These are phyloP conservation scores for Phyllosticta paracitricarpa DNA, from an alignment of 2,329 filamentous ascomycete species.

Conservation along the genomic window DNA sequence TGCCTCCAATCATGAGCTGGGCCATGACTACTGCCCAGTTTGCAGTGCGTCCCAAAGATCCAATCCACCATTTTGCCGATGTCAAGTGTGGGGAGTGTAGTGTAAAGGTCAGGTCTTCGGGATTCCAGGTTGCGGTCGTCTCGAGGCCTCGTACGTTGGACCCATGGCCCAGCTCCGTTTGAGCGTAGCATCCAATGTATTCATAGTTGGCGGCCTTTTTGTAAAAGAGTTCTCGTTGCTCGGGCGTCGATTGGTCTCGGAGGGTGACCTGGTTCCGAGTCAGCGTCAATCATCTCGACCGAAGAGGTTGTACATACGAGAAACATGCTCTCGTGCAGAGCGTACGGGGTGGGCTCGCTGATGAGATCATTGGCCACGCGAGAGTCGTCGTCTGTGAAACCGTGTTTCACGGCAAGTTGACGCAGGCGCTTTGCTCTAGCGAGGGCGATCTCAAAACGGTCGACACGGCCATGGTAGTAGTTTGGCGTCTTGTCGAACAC, in stretches of 20 bases:
- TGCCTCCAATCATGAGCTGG: slow-evolving; percentile 59
- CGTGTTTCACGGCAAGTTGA: slow-evolving; percentile 54
- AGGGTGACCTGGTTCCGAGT: slow-evolving; percentile 47
- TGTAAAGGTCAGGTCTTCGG: slow-evolving; percentile 62
- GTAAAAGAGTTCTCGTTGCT: slow-evolving; percentile 65
- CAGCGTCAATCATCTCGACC: slow-evolving; percentile 7
- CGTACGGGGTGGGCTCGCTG: slow-evolving; percentile 64
- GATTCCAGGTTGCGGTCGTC: slow-evolving; percentile 63
- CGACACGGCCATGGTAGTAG: slow-evolving; percentile 61
- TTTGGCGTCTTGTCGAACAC: slow-evolving; percentile 72
- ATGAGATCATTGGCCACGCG: slow-evolving; percentile 57
- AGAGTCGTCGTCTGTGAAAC: slow-evolving; percentile 58
- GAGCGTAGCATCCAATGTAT: slow-evolving; percentile 69
- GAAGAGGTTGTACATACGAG: slow-evolving; percentile 32
- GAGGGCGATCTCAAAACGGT: slow-evolving; percentile 59
- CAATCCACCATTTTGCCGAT: slow-evolving; percentile 78
- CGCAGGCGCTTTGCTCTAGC: slow-evolving; percentile 61
- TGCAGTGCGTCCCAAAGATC: slow-evolving; percentile 63
- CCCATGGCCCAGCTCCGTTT: slow-evolving; percentile 71
- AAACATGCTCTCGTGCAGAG: slow-evolving; percentile 63
- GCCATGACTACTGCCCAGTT: slow-evolving; percentile 74
- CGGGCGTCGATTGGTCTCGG: slow-evolving; percentile 59
- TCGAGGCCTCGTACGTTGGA: slow-evolving; percentile 65
- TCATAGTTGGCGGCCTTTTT: slow-evolving; percentile 59
- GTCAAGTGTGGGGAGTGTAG: slow-evolving; percentile 66